A percentile compares a stretch with the other conserved stretches of the same genome.
These are phyloP conservation scores for Passalora sequoiae DNA, from an alignment of 2,329 filamentous ascomycete genomes.

Conservation along the genomic window DNA sequence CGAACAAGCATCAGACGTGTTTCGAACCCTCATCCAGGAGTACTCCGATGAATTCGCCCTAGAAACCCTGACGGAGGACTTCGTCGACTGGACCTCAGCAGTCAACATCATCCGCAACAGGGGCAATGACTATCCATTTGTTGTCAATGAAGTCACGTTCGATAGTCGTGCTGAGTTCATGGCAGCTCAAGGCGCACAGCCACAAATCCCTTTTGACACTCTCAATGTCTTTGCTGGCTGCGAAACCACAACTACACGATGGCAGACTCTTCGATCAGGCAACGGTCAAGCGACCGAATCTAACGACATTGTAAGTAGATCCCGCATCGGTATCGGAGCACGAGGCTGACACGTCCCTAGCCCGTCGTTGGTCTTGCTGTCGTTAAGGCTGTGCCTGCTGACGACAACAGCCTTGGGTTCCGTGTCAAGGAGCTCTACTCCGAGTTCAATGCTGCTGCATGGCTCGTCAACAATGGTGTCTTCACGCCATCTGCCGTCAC, in stretches of 20 bases:
- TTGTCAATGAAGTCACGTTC: slow-evolving; percentile 26
- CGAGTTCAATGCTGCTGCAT: slow-evolving; percentile 31
- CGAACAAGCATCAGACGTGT: slow-evolving; percentile 24
- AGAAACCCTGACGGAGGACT: slow-evolving; percentile 28
- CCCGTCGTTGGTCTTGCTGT: slow-evolving; percentile 26
- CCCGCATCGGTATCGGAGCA: neutral
- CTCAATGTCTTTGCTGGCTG: slow-evolving; percentile 29
- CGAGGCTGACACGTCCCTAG: slow-evolving; percentile 5
- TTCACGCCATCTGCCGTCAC: slow-evolving; percentile 22
- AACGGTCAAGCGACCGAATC: slow-evolving; percentile 25
- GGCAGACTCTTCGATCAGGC: slow-evolving; percentile 25
- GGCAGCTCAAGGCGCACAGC: slow-evolving; percentile 28
- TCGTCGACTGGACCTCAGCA: slow-evolving; percentile 29
- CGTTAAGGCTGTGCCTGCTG: slow-evolving; percentile 23
- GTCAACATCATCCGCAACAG: slow-evolving; percentile 32
- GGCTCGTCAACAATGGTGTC: slow-evolving; percentile 29
- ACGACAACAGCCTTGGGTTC: slow-evolving; percentile 25
- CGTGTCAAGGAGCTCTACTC: slow-evolving; percentile 28
- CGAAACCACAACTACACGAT: slow-evolving; percentile 25
- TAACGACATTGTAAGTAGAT: slow-evolving; percentile 24
- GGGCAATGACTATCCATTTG: slow-evolving; percentile 23
- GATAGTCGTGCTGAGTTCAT: slow-evolving; percentile 26
- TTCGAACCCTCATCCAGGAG: slow-evolving; percentile 29
- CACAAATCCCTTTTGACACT: slow-evolving; percentile 29
- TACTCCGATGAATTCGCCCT: slow-evolving; percentile 29